Conservation (phyloP, 2,329 filamentous ascomycete species). For the Trichoderma koningii region DNA sequence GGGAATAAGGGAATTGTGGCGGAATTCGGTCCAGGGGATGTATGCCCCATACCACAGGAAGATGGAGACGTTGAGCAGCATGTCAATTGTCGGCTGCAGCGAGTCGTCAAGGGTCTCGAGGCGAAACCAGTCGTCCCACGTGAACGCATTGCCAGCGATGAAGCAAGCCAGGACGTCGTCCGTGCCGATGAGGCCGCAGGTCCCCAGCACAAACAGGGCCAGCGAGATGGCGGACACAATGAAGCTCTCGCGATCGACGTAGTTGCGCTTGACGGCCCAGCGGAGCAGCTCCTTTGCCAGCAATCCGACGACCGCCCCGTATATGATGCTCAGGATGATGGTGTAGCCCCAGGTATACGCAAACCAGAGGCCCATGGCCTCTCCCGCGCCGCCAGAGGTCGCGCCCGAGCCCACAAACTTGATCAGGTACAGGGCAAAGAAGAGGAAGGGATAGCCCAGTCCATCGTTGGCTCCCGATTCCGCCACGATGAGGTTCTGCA, state of each 20-base stretch:
- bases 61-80: slow-evolving; percentile 85
- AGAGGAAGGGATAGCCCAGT: slow-evolving; percentile 84
- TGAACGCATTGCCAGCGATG: slow-evolving; percentile 87
- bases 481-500: slow-evolving; percentile 78
- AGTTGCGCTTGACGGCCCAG: slow-evolving; percentile 78
- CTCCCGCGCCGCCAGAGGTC: slow-evolving; percentile 59
- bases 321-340: slow-evolving; percentile 75
- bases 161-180: slow-evolving; percentile 93
- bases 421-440: slow-evolving; percentile 80
- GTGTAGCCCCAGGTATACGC: slow-evolving; percentile 83
- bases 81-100: slow-evolving; percentile 91
- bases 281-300: slow-evolving; percentile 79
- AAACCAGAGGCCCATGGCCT: slow-evolving; percentile 79
- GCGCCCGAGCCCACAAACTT: slow-evolving; percentile 68
- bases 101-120: slow-evolving; percentile 86
- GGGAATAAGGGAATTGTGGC: slow-evolving; percentile 66
- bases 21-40: slow-evolving; percentile 76
- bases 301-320: slow-evolving; percentile 78
- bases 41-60: slow-evolving; percentile 92
- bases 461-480: slow-evolving; percentile 91
- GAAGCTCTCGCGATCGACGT: slow-evolving; percentile 85
- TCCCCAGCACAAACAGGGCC: slow-evolving; percentile 83
- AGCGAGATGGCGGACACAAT: slow-evolving; percentile 83
- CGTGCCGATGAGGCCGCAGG: slow-evolving; percentile 81
- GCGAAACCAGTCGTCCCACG: slow-evolving; percentile 93